Base-by-base conservation (phyloP, 2,329 filamentous ascomycete species). In the Fusarium begoniae region DNA sequence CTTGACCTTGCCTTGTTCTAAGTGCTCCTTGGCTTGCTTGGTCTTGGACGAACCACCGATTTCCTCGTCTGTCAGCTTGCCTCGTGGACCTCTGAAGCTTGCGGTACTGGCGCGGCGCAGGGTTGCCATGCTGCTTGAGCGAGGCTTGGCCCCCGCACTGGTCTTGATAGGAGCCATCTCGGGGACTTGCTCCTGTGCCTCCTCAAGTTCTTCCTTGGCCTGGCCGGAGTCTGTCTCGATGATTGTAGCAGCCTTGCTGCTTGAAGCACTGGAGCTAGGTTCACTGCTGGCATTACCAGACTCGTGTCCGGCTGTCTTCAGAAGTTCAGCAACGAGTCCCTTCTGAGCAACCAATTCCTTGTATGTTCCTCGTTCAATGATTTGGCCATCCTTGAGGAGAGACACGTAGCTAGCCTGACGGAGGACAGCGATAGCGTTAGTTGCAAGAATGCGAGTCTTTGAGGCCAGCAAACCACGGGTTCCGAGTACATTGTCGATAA, bases 1-100 rank as follows among this genome's bases (percentile, higher is more conserved):
- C 83, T 98, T 98, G 77, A 99, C 96, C 82, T 98, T 98, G 79
- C 96, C 96, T 84, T 99, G 95, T 82, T 99, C 95, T 5, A 90
- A 89, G 75, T 93, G 92, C 82, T 99, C 96, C 83, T 98, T 97
- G 64, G 87, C 88, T 82, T 98, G 95, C 80, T 92, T 94, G 50
- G 93, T 95, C 84, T 94, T 96, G 78, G 92, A 86, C 61, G 90
- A 85, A 53, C 85, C 88, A 6, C 89, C 90, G 59, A 94, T 91
- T 83, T 96, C 94, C 78, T 98, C 95, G 76, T 98, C 96, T 1
- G 87, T 89, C 38, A 96, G 83, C 82, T 96, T 98, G 76, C 95
- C 94, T 70, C 94, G 90, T 28, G 94, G 93, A 2, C 95, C 95
- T 68, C 88, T 92, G 87, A 98, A 98, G 79, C 94, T 98, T 35